Percentiles rank a stretch among this genome's conserved stretches.
phyloP scores from a whole-genome alignment of 1,139 yeast genomes.

The Candida buenavistaensis region DNA sequence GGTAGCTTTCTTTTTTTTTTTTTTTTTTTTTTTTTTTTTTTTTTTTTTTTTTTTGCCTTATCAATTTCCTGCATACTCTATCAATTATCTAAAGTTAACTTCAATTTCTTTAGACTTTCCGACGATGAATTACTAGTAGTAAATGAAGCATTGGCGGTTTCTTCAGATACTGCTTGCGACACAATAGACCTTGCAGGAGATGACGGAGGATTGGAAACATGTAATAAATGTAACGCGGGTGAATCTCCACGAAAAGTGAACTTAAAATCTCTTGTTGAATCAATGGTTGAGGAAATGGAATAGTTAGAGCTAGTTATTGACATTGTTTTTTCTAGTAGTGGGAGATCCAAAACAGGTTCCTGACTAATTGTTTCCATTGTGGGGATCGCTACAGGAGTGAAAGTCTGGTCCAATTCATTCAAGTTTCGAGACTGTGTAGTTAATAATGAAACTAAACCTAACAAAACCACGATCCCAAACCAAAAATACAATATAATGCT shows the following conservation, averaged over 20 bases:
- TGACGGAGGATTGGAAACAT: not conserved
- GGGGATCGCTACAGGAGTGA: too few relatives aligned
- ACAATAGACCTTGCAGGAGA: not conserved
- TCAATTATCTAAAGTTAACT: not conserved
- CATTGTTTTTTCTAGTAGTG: not conserved
- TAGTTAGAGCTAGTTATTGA: slow-evolving; percentile 5
- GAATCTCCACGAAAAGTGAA: slow-evolving; percentile 4
- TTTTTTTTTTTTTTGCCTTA: too few relatives aligned
- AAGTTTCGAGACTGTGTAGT: too few relatives aligned
- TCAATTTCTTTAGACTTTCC: not conserved
- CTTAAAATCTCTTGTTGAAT: slow-evolving; percentile 3
- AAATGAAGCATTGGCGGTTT: not conserved
- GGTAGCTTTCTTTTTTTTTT: too few relatives aligned
- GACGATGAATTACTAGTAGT: not conserved
- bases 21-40: too few relatives aligned
- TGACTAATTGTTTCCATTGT: not conserved
- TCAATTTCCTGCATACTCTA: too few relatives aligned
- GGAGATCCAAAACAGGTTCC: not conserved
- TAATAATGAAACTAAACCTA: too few relatives aligned
- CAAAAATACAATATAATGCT: too few relatives aligned
- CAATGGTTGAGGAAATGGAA: slow-evolving; percentile 2
- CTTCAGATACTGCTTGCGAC: not conserved
- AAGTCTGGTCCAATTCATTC: too few relatives aligned
- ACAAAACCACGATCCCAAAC: too few relatives aligned
- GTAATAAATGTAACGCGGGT: slow-evolving; percentile 3